Percentiles rank a stretch among this genome's conserved stretches.
Conservation (phyloP, 805 yeast genomes). For the Suhomyces sp. region DNA sequence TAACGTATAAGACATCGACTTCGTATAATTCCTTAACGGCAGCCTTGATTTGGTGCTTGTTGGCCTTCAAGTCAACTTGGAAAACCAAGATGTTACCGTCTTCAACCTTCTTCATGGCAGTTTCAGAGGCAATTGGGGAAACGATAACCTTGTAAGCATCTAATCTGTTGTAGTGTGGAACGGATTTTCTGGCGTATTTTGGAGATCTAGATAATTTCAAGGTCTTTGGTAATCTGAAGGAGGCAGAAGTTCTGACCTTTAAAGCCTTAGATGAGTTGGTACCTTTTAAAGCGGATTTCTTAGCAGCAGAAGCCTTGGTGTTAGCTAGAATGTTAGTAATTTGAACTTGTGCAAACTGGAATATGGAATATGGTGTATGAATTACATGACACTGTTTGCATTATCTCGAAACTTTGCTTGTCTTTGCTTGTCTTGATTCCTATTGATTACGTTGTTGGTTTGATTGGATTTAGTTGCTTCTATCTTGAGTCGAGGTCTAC, state of each 20-base stretch:
- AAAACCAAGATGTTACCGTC: slow-evolving; percentile 98
- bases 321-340: slow-evolving; percentile 39
- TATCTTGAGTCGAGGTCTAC: not conserved
- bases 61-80: slow-evolving; percentile 95
- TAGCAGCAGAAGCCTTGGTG: slow-evolving; percentile 92
- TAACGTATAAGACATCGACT: slow-evolving; percentile 89
- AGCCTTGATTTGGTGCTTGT: slow-evolving; percentile 97
- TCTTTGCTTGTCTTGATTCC: no score
- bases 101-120: slow-evolving; percentile 99
- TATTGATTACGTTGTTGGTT: not conserved
- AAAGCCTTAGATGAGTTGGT: slow-evolving; percentile 84
- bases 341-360: not conserved
- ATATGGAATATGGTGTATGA: not conserved
- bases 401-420: no score
- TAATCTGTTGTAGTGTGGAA: slow-evolving; percentile 95
- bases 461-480: not conserved
- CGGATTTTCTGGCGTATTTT: slow-evolving; percentile 91
- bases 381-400: not conserved
- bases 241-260: slow-evolving; percentile 91
- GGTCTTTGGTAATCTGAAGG: slow-evolving; percentile 98
- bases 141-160: slow-evolving; percentile 94
- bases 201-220: slow-evolving; percentile 91
- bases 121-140: slow-evolving; percentile 95
- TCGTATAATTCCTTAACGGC: slow-evolving; percentile 98
- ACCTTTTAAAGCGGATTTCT: slow-evolving; percentile 98